phyloP scores from a whole-genome alignment of 2,329 filamentous ascomycete species.

The Talaromyces funiculosus region DNA sequence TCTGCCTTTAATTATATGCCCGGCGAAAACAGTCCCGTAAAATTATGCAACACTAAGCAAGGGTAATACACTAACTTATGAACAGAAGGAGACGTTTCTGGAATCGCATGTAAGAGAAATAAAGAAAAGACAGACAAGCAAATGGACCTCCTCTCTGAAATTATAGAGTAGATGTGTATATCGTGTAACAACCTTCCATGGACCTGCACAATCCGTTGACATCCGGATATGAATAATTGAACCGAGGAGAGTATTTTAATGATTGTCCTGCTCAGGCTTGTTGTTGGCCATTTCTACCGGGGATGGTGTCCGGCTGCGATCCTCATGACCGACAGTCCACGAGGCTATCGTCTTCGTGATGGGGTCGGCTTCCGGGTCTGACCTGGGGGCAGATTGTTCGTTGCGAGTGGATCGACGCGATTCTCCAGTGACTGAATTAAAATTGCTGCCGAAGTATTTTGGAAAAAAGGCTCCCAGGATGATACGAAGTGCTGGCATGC shows the following conservation, averaged over 20 bases:
- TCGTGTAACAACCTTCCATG: not conserved
- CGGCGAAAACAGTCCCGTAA: too few relatives aligned
- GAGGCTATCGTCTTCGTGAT: constrained; percentile 7
- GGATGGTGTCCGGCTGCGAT: constrained; percentile 8
- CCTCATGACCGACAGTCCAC: not conserved
- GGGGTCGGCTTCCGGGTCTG: constrained; percentile 7
- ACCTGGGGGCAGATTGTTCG: not conserved
- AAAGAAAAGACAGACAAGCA: too few relatives aligned
- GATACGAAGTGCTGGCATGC: constrained; percentile 25
- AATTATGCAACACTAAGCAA: too few relatives aligned
- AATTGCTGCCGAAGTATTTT: constrained; percentile 12
- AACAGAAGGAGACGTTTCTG: too few relatives aligned
- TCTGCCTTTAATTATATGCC: too few relatives aligned
- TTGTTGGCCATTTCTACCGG: constrained; percentile 9
- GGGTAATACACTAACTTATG: too few relatives aligned
- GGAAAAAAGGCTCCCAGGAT: constrained; percentile 12
- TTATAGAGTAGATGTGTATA: not conserved
- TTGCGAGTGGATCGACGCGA: not conserved
- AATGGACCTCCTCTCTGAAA: too few relatives aligned
- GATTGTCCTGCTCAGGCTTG: not conserved
- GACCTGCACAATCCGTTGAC: too few relatives aligned
- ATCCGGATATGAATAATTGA: too few relatives aligned
- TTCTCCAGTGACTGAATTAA: constrained; percentile 5
- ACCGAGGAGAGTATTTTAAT: not conserved
- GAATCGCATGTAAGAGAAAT: too few relatives aligned